phyloP scores from a whole-genome alignment of 176 grass and related monocot genomes.

The Phyllostachys edulis region DNA sequence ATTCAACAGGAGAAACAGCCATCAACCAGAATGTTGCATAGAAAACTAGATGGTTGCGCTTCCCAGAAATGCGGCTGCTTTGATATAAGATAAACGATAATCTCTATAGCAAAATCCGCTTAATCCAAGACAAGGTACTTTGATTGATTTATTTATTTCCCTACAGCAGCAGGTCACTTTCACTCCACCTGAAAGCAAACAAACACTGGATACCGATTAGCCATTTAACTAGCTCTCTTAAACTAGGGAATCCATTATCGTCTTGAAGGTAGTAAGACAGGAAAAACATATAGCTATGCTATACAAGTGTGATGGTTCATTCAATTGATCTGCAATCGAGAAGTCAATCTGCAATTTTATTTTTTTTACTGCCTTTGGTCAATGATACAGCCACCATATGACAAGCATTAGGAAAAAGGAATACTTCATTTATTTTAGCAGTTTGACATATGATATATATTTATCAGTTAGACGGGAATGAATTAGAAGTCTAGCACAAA shows the following conservation, averaged over 20 bases:
- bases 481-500: neutral
- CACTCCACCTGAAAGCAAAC: constrained; percentile 28
- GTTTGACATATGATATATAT: neutral
- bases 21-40: constrained; percentile 50
- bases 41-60: constrained; percentile 12
- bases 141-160: neutral
- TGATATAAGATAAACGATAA: neutral
- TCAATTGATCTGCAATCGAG: neutral
- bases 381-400: neutral
- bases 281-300: neutral
- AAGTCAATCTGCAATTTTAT: neutral
- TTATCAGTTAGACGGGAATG: neutral
- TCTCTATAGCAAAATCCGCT: constrained; percentile 12
- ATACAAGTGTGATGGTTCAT: neutral
- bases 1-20: constrained; percentile 42
- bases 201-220: neutral
- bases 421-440: neutral
- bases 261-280: constrained; percentile 4
- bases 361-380: neutral
- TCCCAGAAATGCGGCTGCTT: constrained; percentile 26
- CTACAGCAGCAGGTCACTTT: neutral
- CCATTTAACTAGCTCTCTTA: constrained; percentile 9
- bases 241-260: neutral
- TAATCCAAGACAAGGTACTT: neutral
- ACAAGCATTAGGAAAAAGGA: neutral